Evolutionary conservation across 2,329 filamentous ascomycete genomes (phyloP), one percentile per base, ranked within the genome.

Genomic region (Huntiella savannae): DNA sequence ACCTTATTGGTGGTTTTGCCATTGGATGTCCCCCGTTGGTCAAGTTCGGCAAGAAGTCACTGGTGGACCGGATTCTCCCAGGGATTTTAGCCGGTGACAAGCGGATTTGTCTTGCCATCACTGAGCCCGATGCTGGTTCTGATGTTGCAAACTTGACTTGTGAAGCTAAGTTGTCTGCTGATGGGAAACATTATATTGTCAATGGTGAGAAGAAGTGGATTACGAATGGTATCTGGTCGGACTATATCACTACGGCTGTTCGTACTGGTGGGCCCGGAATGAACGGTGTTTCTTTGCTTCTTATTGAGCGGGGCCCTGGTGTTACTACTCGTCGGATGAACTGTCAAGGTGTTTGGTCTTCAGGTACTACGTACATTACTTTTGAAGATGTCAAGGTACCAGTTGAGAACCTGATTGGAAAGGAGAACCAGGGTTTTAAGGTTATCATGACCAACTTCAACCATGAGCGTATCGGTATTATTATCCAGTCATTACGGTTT

Each of bases 131-230:
- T 64, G 91, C 87, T 10, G 91, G 91, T 39, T 85, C 78, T 53
- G 91, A 98, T 60, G 91, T 98, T 7, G 91, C 91, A 50, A 96
- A 94, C 64, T 62, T 98, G 54, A 91, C 79, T 11, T 96, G 88
- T 62, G 87, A 96, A 69, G 91, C 91, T 19, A 94, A 94, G 70
- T 73, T 96, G 49, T 83, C 75, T 52, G 82, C 91, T 55, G 91
- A 98, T 57, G 91, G 91, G 58, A 96, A 96, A 70, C 85, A 96
- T 67, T 98, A 92, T 65, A 96, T 96, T 55, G 91, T 98, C 64
- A 98, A 96, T 59, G 91, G 91, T 47, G 88, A 95, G 75, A 96
- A 98, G 81, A 98, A 98, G 68, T 96, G 91, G 88, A 96, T 96
- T 63, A 96, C 88, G 57, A 98, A 98, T 65, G 91, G 91, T 58